phyloP scores from a whole-genome alignment of 1,139 yeast genomes.

The Scheffersomyces parashehatae region DNA sequence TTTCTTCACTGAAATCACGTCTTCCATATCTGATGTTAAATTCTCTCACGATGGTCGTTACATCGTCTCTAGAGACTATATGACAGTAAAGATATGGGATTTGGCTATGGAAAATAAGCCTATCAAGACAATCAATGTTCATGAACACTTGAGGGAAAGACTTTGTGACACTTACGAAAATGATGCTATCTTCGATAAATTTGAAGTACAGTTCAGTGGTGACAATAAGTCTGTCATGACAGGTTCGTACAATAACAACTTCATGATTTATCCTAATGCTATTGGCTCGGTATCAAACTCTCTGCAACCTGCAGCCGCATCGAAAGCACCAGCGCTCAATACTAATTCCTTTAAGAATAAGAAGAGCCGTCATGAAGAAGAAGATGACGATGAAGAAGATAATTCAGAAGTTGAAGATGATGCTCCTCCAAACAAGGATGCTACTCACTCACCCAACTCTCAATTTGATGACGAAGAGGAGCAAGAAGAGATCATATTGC shows the following conservation, averaged over 20 bases:
- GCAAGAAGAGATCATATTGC: conserved; percentile 75
- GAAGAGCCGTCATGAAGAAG: conserved; percentile 8
- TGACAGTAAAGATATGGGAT: conserved; percentile 99
- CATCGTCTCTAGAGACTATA: conserved; percentile 92
- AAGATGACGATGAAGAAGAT: conserved; percentile 36
- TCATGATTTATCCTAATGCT: conserved; percentile 92
- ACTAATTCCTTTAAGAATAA: conserved; percentile 12
- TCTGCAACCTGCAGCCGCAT: conserved; percentile 8
- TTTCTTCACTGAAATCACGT: conserved; percentile 95
- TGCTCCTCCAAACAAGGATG: conserved; percentile 27
- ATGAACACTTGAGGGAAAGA: conserved; percentile 90
- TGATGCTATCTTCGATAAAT: conserved; percentile 97
- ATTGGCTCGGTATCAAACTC: conserved; percentile 30
- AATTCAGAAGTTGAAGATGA: conserved; percentile 47
- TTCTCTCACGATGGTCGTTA: conserved; percentile 92
- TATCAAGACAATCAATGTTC: conserved; percentile 89
- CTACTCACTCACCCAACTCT: conserved; percentile 35
- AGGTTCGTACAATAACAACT: conserved; percentile 95
- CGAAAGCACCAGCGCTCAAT: conserved; percentile 17
- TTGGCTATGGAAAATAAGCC: conserved; percentile 96
- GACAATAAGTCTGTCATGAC: conserved; percentile 93
- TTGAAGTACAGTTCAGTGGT: conserved; percentile 94
- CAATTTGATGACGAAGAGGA: conserved; percentile 54
- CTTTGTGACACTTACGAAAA: conserved; percentile 97
- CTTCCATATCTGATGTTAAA: conserved; percentile 91